Percentiles rank a stretch among this genome's conserved stretches.
Conservation (phyloP, 1,139 yeast genomes). For the Schizosaccharomyces versatilis region DNA sequence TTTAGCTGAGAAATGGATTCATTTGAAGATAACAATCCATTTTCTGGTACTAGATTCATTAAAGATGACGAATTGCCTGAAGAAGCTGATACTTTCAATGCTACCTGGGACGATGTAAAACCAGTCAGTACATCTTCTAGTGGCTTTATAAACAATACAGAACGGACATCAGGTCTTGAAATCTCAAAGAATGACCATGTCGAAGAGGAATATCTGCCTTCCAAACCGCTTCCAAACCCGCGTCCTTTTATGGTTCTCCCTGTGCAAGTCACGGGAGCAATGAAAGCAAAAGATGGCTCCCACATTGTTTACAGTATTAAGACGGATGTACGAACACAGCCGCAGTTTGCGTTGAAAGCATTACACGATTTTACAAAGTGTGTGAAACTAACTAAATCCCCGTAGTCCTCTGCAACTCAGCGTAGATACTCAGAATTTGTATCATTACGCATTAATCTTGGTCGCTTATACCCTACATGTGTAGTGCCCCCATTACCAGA, state of each 20-base stretch:
- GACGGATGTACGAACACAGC: background rate
- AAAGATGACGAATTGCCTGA: too few relatives aligned
- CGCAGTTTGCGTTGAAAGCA: background rate
- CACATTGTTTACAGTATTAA: background rate
- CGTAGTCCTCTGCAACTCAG: slow-evolving; percentile 26
- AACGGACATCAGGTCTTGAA: too few relatives aligned
- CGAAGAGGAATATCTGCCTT: too few relatives aligned
- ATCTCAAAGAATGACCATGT: too few relatives aligned
- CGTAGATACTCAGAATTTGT: slow-evolving; percentile 87
- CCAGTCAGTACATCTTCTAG: too few relatives aligned
- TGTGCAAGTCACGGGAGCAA: background rate
- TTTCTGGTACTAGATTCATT: background rate
- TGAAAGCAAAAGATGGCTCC: background rate
- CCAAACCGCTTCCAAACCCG: too few relatives aligned
- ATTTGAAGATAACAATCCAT: slow-evolving; percentile 1
- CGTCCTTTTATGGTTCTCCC: too few relatives aligned
- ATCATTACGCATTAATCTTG: slow-evolving; percentile 44
- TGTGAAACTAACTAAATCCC: background rate
- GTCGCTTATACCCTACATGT: slow-evolving; percentile 56
- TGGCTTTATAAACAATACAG: too few relatives aligned
- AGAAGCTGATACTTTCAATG: too few relatives aligned
- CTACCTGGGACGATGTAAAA: too few relatives aligned
- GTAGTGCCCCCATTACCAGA: slow-evolving; percentile 91
- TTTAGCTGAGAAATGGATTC: background rate
- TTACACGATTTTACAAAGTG: background rate